Percentiles rank a stretch among this genome's conserved stretches.
These are phyloP conservation scores for Dendrobium chrysotoxum DNA, from an alignment of 106 monocot genomes.

Conservation along the genomic window DNA sequence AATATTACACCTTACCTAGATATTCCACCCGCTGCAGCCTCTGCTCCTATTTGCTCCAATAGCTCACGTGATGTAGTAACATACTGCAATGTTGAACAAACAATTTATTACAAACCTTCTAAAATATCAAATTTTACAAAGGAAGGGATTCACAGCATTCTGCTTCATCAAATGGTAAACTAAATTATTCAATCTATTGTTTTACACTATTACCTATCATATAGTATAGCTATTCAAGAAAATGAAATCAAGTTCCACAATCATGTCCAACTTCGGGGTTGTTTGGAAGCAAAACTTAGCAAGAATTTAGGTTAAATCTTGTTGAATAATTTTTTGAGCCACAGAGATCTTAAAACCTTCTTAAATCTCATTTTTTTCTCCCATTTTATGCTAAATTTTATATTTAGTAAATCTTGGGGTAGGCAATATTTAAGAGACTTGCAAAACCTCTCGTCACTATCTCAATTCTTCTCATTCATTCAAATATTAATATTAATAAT, in stretches of 20 bases:
- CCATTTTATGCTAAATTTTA: no score
- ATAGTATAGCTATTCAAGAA: not conserved
- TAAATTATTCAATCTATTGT: not conserved
- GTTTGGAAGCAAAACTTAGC: no score
- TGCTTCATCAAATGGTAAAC: not conserved
- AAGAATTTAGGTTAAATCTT: no score
- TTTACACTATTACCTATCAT: not conserved
- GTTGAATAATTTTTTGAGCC: no score
- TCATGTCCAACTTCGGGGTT: not conserved
- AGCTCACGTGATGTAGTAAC: conserved; percentile 53
- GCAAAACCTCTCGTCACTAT: no score
- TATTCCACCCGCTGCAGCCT: conserved; percentile 38
- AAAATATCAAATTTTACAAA: conserved; percentile 2
- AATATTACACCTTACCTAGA: conserved; percentile 27
- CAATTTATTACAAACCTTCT: not conserved
- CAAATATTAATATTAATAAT: no score
- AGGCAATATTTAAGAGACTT: no score
- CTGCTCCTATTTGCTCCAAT: conserved; percentile 52
- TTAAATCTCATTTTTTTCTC: no score
- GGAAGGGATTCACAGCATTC: not conserved
- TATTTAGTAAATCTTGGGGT: no score
- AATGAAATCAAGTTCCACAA: not conserved
- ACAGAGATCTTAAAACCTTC: no score
- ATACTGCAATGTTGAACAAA: conserved; percentile 34
- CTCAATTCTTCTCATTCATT: no score